These are phyloP conservation scores for Cyberlindnera mycetangii DNA, from an alignment of 805 yeast genomes.

Conservation along the genomic window DNA sequence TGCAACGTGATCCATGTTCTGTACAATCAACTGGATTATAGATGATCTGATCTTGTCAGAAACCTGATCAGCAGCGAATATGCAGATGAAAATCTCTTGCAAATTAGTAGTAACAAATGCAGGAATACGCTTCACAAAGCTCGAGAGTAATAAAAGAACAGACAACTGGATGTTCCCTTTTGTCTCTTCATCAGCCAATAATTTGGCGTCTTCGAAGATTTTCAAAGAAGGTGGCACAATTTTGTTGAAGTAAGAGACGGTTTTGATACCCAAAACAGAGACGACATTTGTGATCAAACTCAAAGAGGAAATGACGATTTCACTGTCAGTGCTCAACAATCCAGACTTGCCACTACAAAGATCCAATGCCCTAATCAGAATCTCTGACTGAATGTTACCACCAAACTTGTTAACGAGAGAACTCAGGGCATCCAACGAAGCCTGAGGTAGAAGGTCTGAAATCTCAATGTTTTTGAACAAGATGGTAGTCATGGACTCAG, in stretches of 20 bases:
- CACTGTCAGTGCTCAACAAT: conserved; percentile 51
- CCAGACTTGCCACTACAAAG: conserved; percentile 52
- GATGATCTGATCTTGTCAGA: conserved; percentile 59
- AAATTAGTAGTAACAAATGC: conserved; percentile 74
- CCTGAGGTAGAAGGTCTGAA: conserved; percentile 54
- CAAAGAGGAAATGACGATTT: conserved; percentile 68
- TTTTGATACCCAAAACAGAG: conserved; percentile 76
- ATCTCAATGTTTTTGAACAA: conserved; percentile 39
- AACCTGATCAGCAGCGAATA: conserved; percentile 56
- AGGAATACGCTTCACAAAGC: conserved; percentile 80
- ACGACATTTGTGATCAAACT: conserved; percentile 69
- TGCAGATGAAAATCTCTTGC: conserved; percentile 54
- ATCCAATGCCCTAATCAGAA: conserved; percentile 47
- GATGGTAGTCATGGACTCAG: conserved; percentile 47
- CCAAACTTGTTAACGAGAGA: conserved; percentile 63
- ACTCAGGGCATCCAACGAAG: conserved; percentile 66
- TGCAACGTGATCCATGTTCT: conserved; percentile 63
- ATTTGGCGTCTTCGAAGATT: conserved; percentile 44
- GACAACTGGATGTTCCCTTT: conserved; percentile 59
- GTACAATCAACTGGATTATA: conserved; percentile 57
- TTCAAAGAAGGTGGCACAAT: conserved; percentile 72
- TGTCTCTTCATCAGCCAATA: conserved; percentile 26
- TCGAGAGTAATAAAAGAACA: conserved; percentile 64
- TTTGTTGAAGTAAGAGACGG: conserved; percentile 80
- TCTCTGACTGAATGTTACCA: conserved; percentile 41